Evolutionary conservation across 2,329 filamentous ascomycete species (phyloP).

Genomic region (Orbilia javanica): DNA sequence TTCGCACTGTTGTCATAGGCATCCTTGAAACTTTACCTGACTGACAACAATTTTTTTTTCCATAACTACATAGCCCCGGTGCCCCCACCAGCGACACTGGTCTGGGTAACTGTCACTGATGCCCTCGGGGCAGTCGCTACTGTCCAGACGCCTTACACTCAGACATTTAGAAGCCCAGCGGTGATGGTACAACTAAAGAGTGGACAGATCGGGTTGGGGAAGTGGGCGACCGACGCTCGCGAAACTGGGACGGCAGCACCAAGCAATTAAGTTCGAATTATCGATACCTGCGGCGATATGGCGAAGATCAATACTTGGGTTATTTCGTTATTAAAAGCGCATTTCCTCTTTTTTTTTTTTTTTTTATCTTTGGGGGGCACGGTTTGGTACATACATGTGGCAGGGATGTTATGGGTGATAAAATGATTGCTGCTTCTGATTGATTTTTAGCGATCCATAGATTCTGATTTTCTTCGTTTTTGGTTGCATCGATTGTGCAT

Average conservation of each 20-base stretch:
- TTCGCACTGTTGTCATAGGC: neutral
- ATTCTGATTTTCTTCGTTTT: neutral
- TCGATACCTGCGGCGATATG: neutral
- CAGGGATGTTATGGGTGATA: neutral
- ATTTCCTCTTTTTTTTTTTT: neutral
- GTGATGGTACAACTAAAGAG: slow-evolving; percentile 41
- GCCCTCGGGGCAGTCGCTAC: slow-evolving; percentile 38
- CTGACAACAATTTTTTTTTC: neutral
- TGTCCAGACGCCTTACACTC: slow-evolving; percentile 48
- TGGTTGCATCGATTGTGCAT: slow-evolving; percentile 9
- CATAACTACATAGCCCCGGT: slow-evolving; percentile 11
- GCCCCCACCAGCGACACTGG: slow-evolving; percentile 39
- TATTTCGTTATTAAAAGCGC: neutral
- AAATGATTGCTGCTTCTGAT: slow-evolving; percentile 2
- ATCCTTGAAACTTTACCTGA: neutral
- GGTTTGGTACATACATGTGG: neutral
- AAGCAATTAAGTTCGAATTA: neutral
- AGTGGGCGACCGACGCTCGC: slow-evolving; percentile 29
- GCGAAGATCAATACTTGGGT: neutral
- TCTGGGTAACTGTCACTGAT: slow-evolving; percentile 56
- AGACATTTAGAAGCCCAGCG: slow-evolving; percentile 35
- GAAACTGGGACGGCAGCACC: slow-evolving; percentile 23
- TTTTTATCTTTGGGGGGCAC: neutral
- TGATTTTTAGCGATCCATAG: slow-evolving; percentile 25
- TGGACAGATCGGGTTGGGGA: slow-evolving; percentile 49